phyloP scores from a whole-genome alignment of 1,284 basidiomycete genomes.

The Farysia itapuensis region DNA sequence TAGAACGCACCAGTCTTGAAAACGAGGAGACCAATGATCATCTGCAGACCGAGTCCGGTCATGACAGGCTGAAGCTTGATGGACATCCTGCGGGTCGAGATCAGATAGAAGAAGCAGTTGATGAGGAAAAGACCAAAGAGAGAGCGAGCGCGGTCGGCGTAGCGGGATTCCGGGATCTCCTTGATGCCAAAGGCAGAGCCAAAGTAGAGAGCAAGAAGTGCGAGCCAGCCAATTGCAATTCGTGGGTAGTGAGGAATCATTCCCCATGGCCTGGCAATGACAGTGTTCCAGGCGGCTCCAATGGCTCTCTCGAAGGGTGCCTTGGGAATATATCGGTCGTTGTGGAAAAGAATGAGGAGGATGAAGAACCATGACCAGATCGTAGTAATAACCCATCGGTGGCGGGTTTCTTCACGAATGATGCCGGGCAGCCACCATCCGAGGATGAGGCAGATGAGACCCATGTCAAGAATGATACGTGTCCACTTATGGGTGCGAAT shows the following conservation, averaged over 20 bases:
- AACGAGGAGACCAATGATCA: conserved; percentile 54
- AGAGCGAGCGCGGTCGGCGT: conserved; percentile 42
- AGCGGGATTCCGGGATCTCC: conserved; percentile 33
- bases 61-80: conserved; percentile 48
- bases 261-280: conserved; percentile 37
- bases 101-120: conserved; percentile 43
- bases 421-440: conserved; percentile 38
- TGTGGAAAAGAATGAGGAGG: conserved; percentile 55
- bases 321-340: conserved; percentile 49
- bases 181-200: conserved; percentile 51
- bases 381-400: conserved; percentile 42
- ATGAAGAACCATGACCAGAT: conserved; percentile 53
- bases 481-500: conserved; percentile 32
- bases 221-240: conserved; percentile 42
- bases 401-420: conserved; percentile 33
- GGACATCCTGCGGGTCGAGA: conserved; percentile 34
- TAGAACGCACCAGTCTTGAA: conserved; percentile 54
- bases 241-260: conserved; percentile 39
- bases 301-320: conserved; percentile 40
- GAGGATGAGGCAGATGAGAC: conserved; percentile 25
- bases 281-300: conserved; percentile 26
- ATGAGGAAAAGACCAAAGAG: conserved; percentile 49
- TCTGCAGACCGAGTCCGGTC: conserved; percentile 49
- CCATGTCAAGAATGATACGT: conserved; percentile 21
- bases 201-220: conserved; percentile 45